Evolutionary conservation across 2,329 filamentous ascomycete genomes (phyloP), one percentile per base, ranked within the genome.

Genomic region (Thelonectria rubi): DNA sequence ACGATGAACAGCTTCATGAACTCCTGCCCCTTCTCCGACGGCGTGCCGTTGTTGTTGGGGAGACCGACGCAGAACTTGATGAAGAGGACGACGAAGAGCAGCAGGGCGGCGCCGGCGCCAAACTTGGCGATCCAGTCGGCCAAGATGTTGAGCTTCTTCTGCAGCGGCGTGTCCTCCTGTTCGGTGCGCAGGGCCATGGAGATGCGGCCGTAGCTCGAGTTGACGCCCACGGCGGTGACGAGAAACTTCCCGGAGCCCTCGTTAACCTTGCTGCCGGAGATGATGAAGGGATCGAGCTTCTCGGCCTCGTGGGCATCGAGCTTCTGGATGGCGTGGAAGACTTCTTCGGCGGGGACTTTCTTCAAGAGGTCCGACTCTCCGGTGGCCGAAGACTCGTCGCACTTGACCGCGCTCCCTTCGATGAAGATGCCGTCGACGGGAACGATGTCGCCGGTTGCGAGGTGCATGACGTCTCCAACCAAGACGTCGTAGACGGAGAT

Each of bases 41-140:
- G 78, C 0, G 79, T 76, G 0, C 66, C 73, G 20, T 67, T 45
- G 69, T 85, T 87, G 37, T 78, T 70, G 5, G 84, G 83, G 8
- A 94, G 81, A 15, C 83, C 76, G 34, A 84, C 88, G 21, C 92
- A 79, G 73, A 93, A 94, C 71, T 91, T 89, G 79, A 94, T 91
- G 70, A 94, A 87, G 12, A 94, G 81, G 21, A 93, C 89, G 54
- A 93, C 78, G 73, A 95, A 94, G 18, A 94, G 81, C 8, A 94
- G 77, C 14, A 91, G 76, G 46, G 91, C 91, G 32, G 91, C 88
- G 57, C 86, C 86, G 68, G 89, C 87, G 26, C 84, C 85, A 24
- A 76, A 62, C 62, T 75, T 78, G n/a, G 77, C 77, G 51, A 78
- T 78, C 69, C 66, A 70, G 47, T 72, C 66, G 21, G 70, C 65